Conservation (phyloP, 345 rosid genomes). For the Anastatica hierochuntica region DNA sequence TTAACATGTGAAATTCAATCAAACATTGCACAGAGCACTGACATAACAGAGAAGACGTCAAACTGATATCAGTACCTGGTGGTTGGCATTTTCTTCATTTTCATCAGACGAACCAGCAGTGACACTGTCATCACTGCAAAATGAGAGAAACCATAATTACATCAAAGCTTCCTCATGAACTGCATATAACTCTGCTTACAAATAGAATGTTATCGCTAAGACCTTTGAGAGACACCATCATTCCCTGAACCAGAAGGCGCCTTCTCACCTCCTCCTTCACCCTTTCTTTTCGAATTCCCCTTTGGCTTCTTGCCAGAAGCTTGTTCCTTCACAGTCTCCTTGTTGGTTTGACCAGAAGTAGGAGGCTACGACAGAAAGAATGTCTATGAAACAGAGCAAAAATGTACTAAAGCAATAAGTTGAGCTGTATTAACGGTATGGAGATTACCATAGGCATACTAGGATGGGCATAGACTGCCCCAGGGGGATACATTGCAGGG, state of each 20-base stretch:
- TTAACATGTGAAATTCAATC: not conserved
- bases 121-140: conserved; percentile 73
- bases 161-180: not conserved
- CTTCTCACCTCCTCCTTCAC: conserved; percentile 52
- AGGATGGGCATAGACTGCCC: conserved; percentile 85
- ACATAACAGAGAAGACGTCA: conserved; percentile 2
- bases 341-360: conserved; percentile 33
- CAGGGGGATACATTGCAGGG: conserved; percentile 83
- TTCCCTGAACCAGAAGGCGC: conserved; percentile 83
- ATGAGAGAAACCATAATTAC: conserved; percentile 15
- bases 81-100: conserved; percentile 58
- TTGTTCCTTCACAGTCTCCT: conserved; percentile 47
- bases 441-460: conserved; percentile 57
- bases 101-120: conserved; percentile 88
- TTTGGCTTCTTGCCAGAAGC: conserved; percentile 57
- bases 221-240: conserved; percentile 84
- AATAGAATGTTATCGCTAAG: not conserved
- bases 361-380: conserved; percentile 38
- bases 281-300: conserved; percentile 50
- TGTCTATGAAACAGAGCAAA: not conserved
- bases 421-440: not conserved
- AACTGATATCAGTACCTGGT: conserved; percentile 61
- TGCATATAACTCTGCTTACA: not conserved
- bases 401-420: not conserved
- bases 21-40: not conserved